Percentiles rank a stretch among this genome's conserved stretches.
phyloP scores from a whole-genome alignment of 1,139 yeast genomes.

The Candida tropicalis region DNA sequence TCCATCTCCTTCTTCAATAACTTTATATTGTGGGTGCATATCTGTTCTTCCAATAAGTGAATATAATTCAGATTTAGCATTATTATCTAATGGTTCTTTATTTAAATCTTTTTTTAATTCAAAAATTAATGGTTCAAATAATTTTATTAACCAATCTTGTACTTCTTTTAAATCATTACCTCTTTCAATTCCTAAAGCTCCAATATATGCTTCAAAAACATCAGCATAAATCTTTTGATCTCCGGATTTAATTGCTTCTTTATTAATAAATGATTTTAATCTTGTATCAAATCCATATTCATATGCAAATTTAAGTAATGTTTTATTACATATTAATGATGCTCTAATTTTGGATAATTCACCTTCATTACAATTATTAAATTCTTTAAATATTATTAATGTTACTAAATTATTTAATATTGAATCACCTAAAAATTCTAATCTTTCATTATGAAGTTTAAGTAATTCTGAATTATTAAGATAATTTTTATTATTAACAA shows the following conservation, averaged over 20 bases:
- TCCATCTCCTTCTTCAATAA: constrained; percentile 56
- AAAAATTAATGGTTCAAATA: constrained; percentile 42
- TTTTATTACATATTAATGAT: constrained; percentile 71
- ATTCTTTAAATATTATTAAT: constrained; percentile 60
- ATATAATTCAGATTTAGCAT: constrained; percentile 79
- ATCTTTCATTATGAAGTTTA: constrained; percentile 78
- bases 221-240: constrained; percentile 68
- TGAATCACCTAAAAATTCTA: constrained; percentile 94
- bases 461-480: constrained; percentile 59
- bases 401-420: constrained; percentile 76
- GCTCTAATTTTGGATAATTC: constrained; percentile 73
- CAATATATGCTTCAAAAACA: constrained; percentile 88
- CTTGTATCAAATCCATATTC: constrained; percentile 69
- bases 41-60: constrained; percentile 78
- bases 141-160: constrained; percentile 58
- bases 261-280: constrained; percentile 52
- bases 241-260: constrained; percentile 35
- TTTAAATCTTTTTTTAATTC: constrained; percentile 30
- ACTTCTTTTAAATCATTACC: constrained; percentile 50
- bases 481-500: constrained; percentile 60
- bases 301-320: constrained; percentile 70
- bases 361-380: constrained; percentile 81
- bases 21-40: constrained; percentile 65
- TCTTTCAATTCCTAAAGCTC: constrained; percentile 72
- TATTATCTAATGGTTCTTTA: constrained; percentile 46